Evolutionary conservation across 2,329 filamentous ascomycete genomes (phyloP).

Genomic region (Alternaria panax): DNA sequence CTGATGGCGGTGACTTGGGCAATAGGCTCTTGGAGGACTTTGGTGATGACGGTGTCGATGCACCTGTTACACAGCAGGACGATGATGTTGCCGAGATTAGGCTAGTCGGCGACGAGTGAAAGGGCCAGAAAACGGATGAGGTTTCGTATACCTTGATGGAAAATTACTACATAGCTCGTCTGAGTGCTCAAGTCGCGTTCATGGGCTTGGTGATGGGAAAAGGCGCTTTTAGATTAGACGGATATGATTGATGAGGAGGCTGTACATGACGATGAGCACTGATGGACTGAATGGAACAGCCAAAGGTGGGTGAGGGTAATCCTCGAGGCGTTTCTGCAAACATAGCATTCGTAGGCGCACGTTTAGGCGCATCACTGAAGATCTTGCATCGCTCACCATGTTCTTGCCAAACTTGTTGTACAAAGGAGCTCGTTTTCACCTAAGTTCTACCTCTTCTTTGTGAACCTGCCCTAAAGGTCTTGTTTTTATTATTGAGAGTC

Average conservation of each 20-base stretch:
- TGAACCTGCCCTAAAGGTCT: too few species aligned
- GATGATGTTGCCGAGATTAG: constrained; percentile 16
- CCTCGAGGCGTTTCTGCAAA: constrained; percentile 1
- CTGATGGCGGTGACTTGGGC: constrained; percentile 5
- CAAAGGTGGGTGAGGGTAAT: not conserved
- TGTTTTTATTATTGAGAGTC: too few species aligned
- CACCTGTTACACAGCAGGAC: constrained; percentile 11
- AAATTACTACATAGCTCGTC: not conserved
- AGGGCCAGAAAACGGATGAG: not conserved
- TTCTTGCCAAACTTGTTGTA: not conserved
- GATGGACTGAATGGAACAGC: not conserved
- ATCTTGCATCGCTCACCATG: not conserved
- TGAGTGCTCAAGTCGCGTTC: not conserved
- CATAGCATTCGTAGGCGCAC: constrained; percentile 3
- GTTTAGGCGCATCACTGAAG: not conserved
- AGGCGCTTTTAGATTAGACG: constrained; percentile 4
- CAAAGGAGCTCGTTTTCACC: not conserved
- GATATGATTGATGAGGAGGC: constrained; percentile 3
- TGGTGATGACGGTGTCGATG: constrained; percentile 11
- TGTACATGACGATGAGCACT: not conserved
- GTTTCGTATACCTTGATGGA: not conserved
- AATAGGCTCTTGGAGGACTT: constrained; percentile 14
- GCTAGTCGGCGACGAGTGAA: constrained; percentile 6
- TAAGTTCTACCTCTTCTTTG: too few species aligned
- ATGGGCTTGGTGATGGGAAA: not conserved